Percentiles rank a stretch among this genome's conserved stretches.
phyloP scores from a whole-genome alignment of 2,329 filamentous ascomycete species.

The Mycocentrospora acerina region DNA sequence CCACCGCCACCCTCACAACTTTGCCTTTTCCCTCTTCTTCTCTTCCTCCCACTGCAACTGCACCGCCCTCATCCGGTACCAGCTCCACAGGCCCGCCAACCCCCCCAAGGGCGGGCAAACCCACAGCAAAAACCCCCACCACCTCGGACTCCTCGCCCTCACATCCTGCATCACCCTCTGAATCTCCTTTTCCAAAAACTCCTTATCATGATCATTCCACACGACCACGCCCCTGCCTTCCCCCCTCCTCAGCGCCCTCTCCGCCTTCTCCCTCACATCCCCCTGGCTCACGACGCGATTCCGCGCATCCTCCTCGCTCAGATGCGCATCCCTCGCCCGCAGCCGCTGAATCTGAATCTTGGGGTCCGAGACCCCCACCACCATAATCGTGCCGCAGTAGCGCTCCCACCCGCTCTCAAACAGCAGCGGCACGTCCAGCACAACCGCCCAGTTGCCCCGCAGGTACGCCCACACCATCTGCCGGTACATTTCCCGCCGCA shows the following conservation, averaged over 20 bases:
- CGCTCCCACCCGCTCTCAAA: constrained; percentile 87
- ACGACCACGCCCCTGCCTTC: constrained; percentile 71
- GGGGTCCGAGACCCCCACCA: constrained; percentile 81
- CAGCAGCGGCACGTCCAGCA: constrained; percentile 87
- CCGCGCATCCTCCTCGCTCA: constrained; percentile 82
- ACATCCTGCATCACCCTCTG: constrained; percentile 66
- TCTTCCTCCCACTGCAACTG: constrained; percentile 70
- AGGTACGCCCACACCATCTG: constrained; percentile 73
- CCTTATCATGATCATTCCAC: constrained; percentile 82
- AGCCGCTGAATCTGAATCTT: constrained; percentile 80
- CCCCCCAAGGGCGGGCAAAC: constrained; percentile 74
- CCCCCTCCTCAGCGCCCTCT: constrained; percentile 68
- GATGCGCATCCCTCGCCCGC: constrained; percentile 71
- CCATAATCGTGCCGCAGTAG: constrained; percentile 80
- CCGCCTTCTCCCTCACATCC: constrained; percentile 81
- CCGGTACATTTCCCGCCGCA: constrained; percentile 78
- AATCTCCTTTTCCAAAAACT: constrained; percentile 69
- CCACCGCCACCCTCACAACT: constrained; percentile 46
- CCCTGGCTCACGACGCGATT: constrained; percentile 85
- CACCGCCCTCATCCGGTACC: constrained; percentile 70
- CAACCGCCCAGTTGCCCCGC: constrained; percentile 79
- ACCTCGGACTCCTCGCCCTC: constrained; percentile 64
- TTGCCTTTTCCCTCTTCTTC: constrained; percentile 59
- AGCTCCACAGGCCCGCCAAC: constrained; percentile 67
- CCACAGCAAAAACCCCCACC: constrained; percentile 77